These are phyloP conservation scores for Lepidium sativum DNA, from an alignment of 345 rosid species.

Conservation along the genomic window DNA sequence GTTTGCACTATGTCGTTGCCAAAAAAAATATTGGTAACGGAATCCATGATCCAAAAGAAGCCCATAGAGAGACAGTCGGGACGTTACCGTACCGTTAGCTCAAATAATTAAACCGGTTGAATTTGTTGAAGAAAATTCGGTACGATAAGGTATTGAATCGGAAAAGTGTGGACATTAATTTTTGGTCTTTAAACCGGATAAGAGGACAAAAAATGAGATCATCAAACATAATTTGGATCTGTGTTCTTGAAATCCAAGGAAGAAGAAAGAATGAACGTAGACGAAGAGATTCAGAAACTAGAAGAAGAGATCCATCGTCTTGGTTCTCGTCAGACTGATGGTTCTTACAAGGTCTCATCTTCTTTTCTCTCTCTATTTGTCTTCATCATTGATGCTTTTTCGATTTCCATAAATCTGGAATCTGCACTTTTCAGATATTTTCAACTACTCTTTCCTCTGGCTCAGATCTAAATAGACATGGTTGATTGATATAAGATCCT, in stretches of 20 bases:
- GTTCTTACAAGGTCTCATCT: constrained; percentile 74
- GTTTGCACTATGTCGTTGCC: too few species aligned
- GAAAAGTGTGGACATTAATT: background rate
- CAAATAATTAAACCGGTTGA: background rate
- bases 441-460: background rate
- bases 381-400: background rate
- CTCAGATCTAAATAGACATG: constrained; percentile 8
- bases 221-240: too few species aligned
- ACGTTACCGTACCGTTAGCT: too few species aligned
- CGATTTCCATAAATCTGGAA: background rate
- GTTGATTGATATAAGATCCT: background rate
- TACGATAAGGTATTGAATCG: background rate
- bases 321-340: constrained; percentile 69
- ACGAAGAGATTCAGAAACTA: constrained; percentile 75
- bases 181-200: too few species aligned
- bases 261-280: constrained; percentile 57
- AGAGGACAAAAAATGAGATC: too few species aligned
- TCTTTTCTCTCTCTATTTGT: background rate
- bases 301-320: constrained; percentile 80
- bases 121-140: background rate
- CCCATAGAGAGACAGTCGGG: too few species aligned
- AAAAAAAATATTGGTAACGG: too few species aligned
- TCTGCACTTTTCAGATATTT: background rate
- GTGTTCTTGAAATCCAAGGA: background rate
- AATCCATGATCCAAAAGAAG: too few species aligned